Evolutionary conservation across 2,329 filamentous ascomycete genomes (phyloP).

Genomic region (Arthrobotrys conoides): DNA sequence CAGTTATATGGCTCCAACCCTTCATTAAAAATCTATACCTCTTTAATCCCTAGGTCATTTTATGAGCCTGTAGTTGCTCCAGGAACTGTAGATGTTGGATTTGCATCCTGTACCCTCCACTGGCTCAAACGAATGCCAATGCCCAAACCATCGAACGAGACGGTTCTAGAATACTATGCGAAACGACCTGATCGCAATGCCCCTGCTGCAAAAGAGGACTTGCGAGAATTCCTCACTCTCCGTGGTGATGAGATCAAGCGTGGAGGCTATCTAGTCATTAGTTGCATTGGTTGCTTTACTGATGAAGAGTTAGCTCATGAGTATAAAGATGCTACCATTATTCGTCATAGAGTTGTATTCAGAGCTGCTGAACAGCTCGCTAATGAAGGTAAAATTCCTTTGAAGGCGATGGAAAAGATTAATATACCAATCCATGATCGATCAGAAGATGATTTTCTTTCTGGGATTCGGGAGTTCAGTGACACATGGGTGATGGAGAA

Average conservation of each 20-base stretch:
- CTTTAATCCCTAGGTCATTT: slow-evolving; percentile 15
- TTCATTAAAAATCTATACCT: background rate
- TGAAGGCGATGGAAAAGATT: background rate
- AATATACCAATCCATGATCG: slow-evolving; percentile 9
- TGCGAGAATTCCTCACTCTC: slow-evolving; percentile 4
- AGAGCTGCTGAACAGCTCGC: background rate
- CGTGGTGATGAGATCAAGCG: slow-evolving; percentile 23
- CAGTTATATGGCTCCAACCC: background rate
- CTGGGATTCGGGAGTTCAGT: slow-evolving; percentile 7
- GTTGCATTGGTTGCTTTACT: slow-evolving; percentile 1
- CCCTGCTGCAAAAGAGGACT: slow-evolving; percentile 10
- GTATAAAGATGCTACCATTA: background rate
- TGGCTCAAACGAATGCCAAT: slow-evolving; percentile 9
- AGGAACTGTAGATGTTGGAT: slow-evolving; percentile 12
- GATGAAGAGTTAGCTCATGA: background rate
- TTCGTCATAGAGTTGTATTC: background rate
- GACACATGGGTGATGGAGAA: slow-evolving; percentile 21
- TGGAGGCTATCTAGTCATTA: slow-evolving; percentile 10
- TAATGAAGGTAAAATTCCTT: background rate
- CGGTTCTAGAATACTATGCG: background rate
- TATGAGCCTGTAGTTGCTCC: slow-evolving; percentile 3
- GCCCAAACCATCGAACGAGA: slow-evolving; percentile 4
- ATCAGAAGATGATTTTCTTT: background rate
- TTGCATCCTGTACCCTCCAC: background rate
- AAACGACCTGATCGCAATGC: background rate